Percentiles rank a stretch among this genome's conserved stretches.
phyloP scores from a whole-genome alignment of 148 eudicot genomes.

The Nepenthes mirabilis region DNA sequence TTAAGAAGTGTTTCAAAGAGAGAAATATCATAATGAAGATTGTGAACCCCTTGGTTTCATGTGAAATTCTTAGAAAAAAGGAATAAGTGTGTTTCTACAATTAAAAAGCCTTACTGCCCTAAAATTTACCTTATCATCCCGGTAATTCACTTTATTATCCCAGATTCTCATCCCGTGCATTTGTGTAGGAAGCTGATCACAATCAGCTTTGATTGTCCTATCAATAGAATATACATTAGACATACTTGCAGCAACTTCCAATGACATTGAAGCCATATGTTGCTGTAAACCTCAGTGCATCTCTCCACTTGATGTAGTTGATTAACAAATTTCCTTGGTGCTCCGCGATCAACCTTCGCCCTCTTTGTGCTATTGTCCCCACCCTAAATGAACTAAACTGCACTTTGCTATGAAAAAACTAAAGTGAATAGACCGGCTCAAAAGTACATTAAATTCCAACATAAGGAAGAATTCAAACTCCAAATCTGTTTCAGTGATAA shows the following conservation, averaged over 20 bases:
- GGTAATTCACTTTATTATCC: constrained; percentile 34
- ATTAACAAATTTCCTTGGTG: constrained; percentile 13
- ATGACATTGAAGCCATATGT: too few species aligned
- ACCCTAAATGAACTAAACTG: constrained; percentile 27
- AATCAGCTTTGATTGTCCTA: too few species aligned
- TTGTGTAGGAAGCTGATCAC: constrained; percentile 40
- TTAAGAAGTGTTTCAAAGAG: too few species aligned
- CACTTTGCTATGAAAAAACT: constrained; percentile 6
- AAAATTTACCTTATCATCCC: constrained; percentile 26
- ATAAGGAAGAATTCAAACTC: too few species aligned
- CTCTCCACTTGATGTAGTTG: constrained; percentile 23
- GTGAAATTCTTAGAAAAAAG: not conserved
- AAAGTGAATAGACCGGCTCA: constrained; percentile 1
- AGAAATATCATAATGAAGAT: too few species aligned
- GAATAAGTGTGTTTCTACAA: not conserved
- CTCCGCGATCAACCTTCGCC: constrained; percentile 33
- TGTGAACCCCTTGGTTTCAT: not conserved
- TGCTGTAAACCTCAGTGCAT: constrained; percentile 4
- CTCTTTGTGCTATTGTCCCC: constrained; percentile 49
- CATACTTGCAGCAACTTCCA: too few species aligned
- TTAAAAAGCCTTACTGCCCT: constrained; percentile 3
- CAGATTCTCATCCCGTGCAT: constrained; percentile 59
- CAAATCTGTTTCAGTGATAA: too few species aligned
- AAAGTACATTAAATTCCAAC: too few species aligned
- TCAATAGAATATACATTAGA: too few species aligned